Evolutionary conservation across 495 filamentous ascomycete genomes (phyloP), one percentile per base, ranked within the genome.

Genomic region (Elasticomyces elasticus): DNA sequence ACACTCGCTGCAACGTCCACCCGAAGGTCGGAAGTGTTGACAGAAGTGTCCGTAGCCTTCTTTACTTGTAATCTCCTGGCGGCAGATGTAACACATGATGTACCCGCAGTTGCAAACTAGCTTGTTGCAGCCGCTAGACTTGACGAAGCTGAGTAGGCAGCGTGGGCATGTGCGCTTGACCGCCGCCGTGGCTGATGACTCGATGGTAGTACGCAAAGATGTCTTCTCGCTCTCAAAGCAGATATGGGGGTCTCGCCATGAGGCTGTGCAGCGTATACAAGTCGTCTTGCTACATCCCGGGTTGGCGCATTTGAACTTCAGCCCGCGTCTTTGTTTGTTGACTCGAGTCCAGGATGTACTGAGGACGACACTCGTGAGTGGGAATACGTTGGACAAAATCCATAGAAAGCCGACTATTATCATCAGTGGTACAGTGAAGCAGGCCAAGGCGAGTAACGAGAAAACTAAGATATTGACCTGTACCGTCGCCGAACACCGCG

Each of bases 101-200:
- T 96, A 98, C 0, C 92, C 90, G 66, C 92, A 98, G n/a, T 87
- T 77, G 66, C 92, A 98, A n/a, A 86, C 90, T 15, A 98, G 70
- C 67, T 95, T 96, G 71, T 98, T 98, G 75, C 92, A 98, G 55
- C 92, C 92, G 28, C 84, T 82, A 1, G 78, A 81, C 64, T 96
- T 96, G 67, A 98, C 84, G 63, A 98, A 96, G 15, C 84, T 86
- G 23, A 89, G 82, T 54, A 85, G 80, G 72, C 92, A 98, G 49
- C 80, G 77, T 10, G 92, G 92, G 67, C 92, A 98, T 17, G 90
- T 95, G 37, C 92, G 87, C 69, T 98, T 98, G 58, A 98, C 81
- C 13, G 92, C 92, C 49, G 89, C 82, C 35, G 89, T 91, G 72
- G 90, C 89, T 20, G 90, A 90, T 49, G 84, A 81, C 68, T 96